phyloP scores from a whole-genome alignment of 257 asterid genomes.

The Jaltomata sinuosa region DNA sequence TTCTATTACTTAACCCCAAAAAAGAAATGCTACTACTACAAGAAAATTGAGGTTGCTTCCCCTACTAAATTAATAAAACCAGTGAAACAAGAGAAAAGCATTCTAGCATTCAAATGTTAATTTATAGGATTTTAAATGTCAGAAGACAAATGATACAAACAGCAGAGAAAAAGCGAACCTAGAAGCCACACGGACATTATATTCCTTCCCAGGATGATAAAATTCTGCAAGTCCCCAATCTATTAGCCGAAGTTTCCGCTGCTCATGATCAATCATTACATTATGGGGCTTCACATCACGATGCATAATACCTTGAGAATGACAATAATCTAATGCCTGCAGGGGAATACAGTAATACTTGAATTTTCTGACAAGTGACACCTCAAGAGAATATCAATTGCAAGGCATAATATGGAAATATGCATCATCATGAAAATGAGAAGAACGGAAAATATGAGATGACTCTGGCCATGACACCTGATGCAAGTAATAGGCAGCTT shows the following conservation, averaged over 20 bases:
- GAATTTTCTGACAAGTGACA: background rate
- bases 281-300: slow-evolving; percentile 50
- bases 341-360: background rate
- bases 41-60: background rate
- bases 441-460: background rate
- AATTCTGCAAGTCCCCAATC: slow-evolving; percentile 49
- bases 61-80: background rate
- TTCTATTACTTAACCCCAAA: background rate
- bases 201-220: slow-evolving; percentile 41
- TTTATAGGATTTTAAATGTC: background rate
- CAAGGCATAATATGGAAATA: background rate
- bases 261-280: slow-evolving; percentile 46
- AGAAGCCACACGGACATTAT: slow-evolving; percentile 44
- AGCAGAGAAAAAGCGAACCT: slow-evolving; percentile 21
- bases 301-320: slow-evolving; percentile 46
- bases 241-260: slow-evolving; percentile 38
- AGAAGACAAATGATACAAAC: background rate
- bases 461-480: background rate
- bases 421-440: background rate
- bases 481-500: background rate
- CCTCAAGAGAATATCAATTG: background rate
- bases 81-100: background rate
- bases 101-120: background rate
- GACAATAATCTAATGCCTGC: slow-evolving; percentile 40
- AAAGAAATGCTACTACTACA: background rate